Conservation (phyloP, 2,329 filamentous ascomycete genomes). For the Alternaria sp. region DNA sequence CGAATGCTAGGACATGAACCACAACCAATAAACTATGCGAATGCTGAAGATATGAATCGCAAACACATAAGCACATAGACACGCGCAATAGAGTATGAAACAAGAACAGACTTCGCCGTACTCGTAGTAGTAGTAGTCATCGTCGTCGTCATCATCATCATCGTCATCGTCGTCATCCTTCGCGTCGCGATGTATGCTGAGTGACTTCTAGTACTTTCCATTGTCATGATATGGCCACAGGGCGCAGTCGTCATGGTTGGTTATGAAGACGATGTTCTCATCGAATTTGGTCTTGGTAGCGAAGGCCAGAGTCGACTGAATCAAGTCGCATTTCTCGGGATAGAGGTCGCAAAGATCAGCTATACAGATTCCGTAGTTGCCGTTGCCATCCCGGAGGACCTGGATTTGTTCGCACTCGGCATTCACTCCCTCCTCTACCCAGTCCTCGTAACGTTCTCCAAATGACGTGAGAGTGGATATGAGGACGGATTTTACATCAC, state of each 20-base stretch:
- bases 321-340: neutral
- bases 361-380: neutral
- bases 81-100: no score
- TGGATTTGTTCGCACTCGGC: neutral
- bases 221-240: neutral
- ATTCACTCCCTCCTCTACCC: neutral
- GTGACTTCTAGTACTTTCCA: neutral
- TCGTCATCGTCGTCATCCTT: neutral
- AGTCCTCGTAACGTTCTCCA: neutral
- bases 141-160: neutral
- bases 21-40: neutral
- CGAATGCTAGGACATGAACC: no score
- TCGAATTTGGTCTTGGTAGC: neutral
- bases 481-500: neutral
- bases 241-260: neutral
- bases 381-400: neutral
- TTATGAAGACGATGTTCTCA: neutral
- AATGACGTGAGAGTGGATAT: neutral
- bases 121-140: neutral
- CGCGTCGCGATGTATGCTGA: neutral
- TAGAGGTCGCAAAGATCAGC: neutral
- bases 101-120: no score
- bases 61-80: no score
- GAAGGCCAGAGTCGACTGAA: neutral
- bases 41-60: no score